These are phyloP conservation scores for Aspergillus sp. DNA, from an alignment of 2,329 filamentous ascomycete genomes.

Conservation along the genomic window DNA sequence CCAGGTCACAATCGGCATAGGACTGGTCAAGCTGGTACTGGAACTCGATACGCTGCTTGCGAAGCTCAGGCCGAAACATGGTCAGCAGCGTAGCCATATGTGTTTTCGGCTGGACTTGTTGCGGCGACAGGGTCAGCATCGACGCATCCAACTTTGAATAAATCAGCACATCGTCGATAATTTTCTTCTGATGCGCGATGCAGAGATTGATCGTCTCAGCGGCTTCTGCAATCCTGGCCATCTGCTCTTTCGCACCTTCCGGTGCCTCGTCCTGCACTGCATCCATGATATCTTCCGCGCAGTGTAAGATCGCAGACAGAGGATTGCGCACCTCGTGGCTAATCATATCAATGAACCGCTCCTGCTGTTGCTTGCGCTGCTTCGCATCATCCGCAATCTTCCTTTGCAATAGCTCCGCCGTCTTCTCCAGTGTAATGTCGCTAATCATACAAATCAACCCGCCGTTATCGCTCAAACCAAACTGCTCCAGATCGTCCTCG, in stretches of 20 bases:
- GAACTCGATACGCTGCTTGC: constrained; percentile 67
- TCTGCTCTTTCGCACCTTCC: constrained; percentile 42
- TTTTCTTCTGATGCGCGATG: constrained; percentile 76
- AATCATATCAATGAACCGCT: constrained; percentile 77
- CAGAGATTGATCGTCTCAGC: constrained; percentile 76
- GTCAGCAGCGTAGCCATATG: constrained; percentile 68
- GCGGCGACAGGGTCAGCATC: constrained; percentile 69
- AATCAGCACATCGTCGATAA: constrained; percentile 73
- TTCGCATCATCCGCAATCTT: constrained; percentile 77
- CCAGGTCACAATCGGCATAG: constrained; percentile 57
- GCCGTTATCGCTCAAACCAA: constrained; percentile 5
- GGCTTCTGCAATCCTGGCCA: constrained; percentile 64
- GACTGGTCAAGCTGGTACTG: constrained; percentile 64
- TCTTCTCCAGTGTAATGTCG: constrained; percentile 83
- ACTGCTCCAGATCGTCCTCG: constrained; percentile 10
- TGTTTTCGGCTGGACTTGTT: constrained; percentile 65
- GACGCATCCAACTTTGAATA: constrained; percentile 75
- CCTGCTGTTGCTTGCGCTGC: constrained; percentile 75
- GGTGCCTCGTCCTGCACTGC: constrained; percentile 14
- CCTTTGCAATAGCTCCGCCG: constrained; percentile 77
- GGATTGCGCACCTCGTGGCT: constrained; percentile 60
- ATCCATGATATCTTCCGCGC: constrained; percentile 50
- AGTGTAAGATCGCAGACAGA: constrained; percentile 58
- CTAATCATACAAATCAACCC: constrained; percentile 56
- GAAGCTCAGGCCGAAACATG: constrained; percentile 76